phyloP scores from a whole-genome alignment of 1,284 basidiomycete species.

The Microbotryomycetes sp. region DNA sequence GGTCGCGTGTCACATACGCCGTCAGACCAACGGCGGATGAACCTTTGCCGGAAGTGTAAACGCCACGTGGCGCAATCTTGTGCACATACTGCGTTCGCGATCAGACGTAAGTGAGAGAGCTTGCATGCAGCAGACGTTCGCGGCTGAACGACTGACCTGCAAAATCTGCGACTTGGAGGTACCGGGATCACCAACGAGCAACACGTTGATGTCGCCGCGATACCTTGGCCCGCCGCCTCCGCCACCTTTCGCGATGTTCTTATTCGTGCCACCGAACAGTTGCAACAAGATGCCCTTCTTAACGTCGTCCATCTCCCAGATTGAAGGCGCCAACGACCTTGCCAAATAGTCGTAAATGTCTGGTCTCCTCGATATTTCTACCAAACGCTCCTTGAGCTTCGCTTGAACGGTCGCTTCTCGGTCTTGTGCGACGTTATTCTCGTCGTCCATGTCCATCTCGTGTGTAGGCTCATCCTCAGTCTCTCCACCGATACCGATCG shows the following conservation, averaged over 20 bases:
- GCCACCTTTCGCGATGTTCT: constrained; percentile 83
- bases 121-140: neutral
- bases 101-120: neutral
- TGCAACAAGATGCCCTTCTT: constrained; percentile 97
- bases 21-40: constrained; percentile 97
- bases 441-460: constrained; percentile 57
- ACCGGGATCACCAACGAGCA: constrained; percentile 96
- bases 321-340: constrained; percentile 81
- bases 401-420: constrained; percentile 46
- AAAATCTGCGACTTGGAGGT: constrained; percentile 94
- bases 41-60: constrained; percentile 94
- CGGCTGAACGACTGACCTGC: constrained; percentile 50
- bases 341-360: constrained; percentile 86
- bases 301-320: constrained; percentile 98
- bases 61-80: constrained; percentile 94
- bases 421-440: constrained; percentile 41
- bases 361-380: constrained; percentile 61
- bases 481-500: constrained; percentile 34
- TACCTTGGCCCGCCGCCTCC: constrained; percentile 93
- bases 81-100: constrained; percentile 74
- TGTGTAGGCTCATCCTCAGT: constrained; percentile 39
- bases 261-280: constrained; percentile 95
- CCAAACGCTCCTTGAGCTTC: constrained; percentile 54
- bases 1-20: constrained; percentile 94
- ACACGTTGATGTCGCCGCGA: constrained; percentile 93